Percentiles rank a stretch among this genome's conserved stretches.
Conservation (phyloP, 1,139 yeast genomes). For the Entelexis sorbosivorans region DNA sequence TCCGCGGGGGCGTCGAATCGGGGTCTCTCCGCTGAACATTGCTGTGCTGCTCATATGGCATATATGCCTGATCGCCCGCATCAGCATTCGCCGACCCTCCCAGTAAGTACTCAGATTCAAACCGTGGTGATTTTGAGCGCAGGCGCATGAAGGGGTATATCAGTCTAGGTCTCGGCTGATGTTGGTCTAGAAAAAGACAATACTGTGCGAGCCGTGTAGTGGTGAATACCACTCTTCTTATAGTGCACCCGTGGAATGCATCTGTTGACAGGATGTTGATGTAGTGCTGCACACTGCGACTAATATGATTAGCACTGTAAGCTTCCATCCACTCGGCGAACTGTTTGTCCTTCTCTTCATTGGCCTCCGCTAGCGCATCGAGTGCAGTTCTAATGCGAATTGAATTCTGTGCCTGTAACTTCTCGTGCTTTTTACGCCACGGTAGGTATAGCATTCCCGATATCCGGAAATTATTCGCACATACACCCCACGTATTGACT, state of each 20-base stretch:
- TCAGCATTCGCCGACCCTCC: not conserved
- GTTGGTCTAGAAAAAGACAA: slow-evolving; percentile 5
- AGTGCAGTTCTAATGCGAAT: not conserved
- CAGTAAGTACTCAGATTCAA: slow-evolving; percentile 8
- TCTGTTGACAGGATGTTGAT: slow-evolving; percentile 4
- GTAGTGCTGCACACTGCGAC: slow-evolving; percentile 6
- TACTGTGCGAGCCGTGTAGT: slow-evolving; percentile 1
- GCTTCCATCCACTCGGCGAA: not conserved
- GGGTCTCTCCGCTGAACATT: slow-evolving; percentile 26
- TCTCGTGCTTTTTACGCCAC: not conserved
- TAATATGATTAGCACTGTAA: not conserved
- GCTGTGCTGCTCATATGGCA: not conserved
- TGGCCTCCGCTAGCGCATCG: not conserved
- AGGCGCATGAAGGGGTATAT: slow-evolving; percentile 9
- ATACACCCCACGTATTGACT: slow-evolving; percentile 1
- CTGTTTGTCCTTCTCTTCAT: not conserved
- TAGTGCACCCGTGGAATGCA: slow-evolving; percentile 7
- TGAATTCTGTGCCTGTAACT: not conserved
- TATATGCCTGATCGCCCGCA: not conserved
- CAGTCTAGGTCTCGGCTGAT: not conserved
- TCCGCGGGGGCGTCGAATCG: slow-evolving; percentile 28
- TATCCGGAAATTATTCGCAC: not conserved
- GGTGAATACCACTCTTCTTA: not conserved
- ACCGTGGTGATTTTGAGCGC: slow-evolving; percentile 6
- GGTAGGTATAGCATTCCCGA: not conserved